Conservation (phyloP, 306 rosid genomes). For the Clitoria ternatea region DNA sequence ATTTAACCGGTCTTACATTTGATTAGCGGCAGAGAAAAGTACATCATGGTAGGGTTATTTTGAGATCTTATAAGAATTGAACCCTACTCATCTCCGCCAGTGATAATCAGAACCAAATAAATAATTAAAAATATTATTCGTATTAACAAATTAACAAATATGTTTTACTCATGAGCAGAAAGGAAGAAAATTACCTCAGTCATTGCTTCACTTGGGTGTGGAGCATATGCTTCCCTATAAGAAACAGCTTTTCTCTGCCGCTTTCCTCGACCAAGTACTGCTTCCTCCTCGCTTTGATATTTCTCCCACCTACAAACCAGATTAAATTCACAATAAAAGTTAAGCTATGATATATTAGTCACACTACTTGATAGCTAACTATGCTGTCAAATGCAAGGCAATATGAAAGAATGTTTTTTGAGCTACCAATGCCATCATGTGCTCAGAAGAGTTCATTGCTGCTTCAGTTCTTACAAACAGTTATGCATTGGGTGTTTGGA, state of each 20-base stretch:
- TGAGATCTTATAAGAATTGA: not conserved
- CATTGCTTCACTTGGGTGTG: conserved; percentile 73
- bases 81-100: not conserved
- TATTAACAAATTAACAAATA: not conserved
- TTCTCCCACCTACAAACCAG: conserved; percentile 82
- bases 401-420: not conserved
- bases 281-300: conserved; percentile 97
- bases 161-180: conserved; percentile 24
- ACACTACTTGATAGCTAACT: conserved; percentile 20
- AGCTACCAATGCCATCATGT: conserved; percentile 13
- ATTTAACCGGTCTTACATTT: not conserved
- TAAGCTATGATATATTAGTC: conserved; percentile 9
- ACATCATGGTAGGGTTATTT: not conserved
- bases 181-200: conserved; percentile 63
- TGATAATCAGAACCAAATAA: conserved; percentile 6
- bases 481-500: not conserved
- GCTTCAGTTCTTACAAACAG: conserved; percentile 12
- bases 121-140: not conserved
- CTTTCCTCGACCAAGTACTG: conserved; percentile 97
- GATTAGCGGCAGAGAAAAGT: conserved; percentile 3
- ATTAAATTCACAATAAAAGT: conserved; percentile 15
- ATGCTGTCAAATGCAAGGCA: conserved; percentile 7
- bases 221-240: conserved; percentile 87
- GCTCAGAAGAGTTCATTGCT: not conserved
- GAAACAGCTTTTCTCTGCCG: conserved; percentile 96